Percentiles rank a stretch among this genome's conserved stretches.
phyloP scores from a whole-genome alignment of 2,329 filamentous ascomycete genomes.

The Alternaria arbusti region DNA sequence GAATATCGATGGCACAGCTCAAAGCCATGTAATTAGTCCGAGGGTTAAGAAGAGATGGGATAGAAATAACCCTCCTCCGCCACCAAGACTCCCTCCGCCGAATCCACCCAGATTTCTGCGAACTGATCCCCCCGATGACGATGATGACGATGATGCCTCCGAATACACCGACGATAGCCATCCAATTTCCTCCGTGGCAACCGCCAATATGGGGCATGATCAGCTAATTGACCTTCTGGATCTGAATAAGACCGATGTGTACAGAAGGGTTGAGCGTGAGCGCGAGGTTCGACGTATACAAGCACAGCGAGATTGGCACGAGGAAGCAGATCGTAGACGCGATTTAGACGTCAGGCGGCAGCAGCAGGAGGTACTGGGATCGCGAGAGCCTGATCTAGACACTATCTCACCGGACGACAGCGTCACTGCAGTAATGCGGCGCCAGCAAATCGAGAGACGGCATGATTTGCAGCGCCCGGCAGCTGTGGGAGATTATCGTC shows the following conservation, averaged over 20 bases:
- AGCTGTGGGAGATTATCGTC: not conserved
- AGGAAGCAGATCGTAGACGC: not conserved
- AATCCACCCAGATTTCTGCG: not conserved
- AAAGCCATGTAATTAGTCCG: not conserved
- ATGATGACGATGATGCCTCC: not conserved
- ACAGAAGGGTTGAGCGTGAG: not conserved
- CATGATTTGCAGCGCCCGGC: not conserved
- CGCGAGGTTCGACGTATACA: not conserved
- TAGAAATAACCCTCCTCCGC: not conserved
- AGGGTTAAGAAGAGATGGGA: conserved; percentile 5
- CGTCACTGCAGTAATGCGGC: not conserved
- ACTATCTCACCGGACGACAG: not conserved
- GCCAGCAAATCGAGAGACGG: not conserved
- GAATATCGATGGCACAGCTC: not conserved
- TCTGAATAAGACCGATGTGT: not conserved
- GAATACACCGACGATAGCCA: not conserved
- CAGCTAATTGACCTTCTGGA: not conserved
- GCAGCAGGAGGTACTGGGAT: not conserved
- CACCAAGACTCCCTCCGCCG: not conserved
- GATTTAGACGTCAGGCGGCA: not conserved
- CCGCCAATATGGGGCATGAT: not conserved
- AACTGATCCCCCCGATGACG: not conserved
- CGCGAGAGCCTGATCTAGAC: not conserved
- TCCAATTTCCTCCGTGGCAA: not conserved
- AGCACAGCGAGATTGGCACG: not conserved